Evolutionary conservation across 192 early-diverging fungal species (phyloP), one percentile per base, ranked within the genome.

Genomic region (Coemansia sp.): DNA sequence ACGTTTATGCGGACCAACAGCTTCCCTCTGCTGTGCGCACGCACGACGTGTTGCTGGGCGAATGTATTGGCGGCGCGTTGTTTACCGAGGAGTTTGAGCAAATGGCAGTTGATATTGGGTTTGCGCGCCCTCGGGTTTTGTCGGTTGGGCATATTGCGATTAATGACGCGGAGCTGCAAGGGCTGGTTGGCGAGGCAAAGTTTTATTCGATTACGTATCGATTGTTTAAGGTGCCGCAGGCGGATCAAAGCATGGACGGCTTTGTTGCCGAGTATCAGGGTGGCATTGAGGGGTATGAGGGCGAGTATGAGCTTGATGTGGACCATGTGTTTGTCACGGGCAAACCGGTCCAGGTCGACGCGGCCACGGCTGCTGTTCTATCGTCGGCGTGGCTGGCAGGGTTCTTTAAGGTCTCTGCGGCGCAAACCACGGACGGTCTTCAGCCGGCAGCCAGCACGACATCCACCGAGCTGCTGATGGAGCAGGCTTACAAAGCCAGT

Each of bases 181-280:
- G 63, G 14, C 65, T 81, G 39, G 72, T 81, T 7, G 68, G 65
- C 19, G 62, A 62, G 1, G 70, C 78, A 47, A 60, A 60, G 47
- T 81, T 75, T 53, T 70, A 52, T 57, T 71, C 68, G 57, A 75
- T 81, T 43, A 75, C 69, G 0, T 81, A 69, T 39, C 68, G 78
- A 0, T 60, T 81, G 62, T 81, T 81, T 51, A 75, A 81, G 65
- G 62, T 63, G 25, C 47, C 32, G 19, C 25, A 37, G 23, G 38
- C 6, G 2, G 5, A 11, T 0, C 9, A n/a, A 12, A 22, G 37
- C 5, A 12, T 4, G 14, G 27, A 21, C 7, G 38, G 27, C 1
- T 61, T 37, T 35, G 17, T 39, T 9, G 66, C 66, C 27, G 22
- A 41, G 7, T 68, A 68, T 49, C 27, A 56, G 29, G 66, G 66